Base-by-base conservation (phyloP, 495 filamentous ascomycete genomes). In the Xylaria bambusicola region DNA sequence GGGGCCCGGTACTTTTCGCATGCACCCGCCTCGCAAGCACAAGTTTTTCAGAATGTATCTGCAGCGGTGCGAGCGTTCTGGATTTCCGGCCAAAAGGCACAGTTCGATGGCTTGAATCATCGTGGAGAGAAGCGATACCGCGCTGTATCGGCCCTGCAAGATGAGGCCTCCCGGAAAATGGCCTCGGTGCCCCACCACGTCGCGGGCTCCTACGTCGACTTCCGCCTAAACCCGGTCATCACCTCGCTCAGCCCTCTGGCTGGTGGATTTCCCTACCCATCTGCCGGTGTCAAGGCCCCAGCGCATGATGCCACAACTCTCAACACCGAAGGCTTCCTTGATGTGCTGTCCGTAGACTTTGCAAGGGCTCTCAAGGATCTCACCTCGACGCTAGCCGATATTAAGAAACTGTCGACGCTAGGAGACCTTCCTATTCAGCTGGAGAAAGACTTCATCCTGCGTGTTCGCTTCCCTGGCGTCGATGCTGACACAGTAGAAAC, bases 11-110 rank as follows among this genome's bases (percentile, higher is more conserved):
- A 90, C 74, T 98, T 98, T 78, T 93, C 90, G 1, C 93, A 97
- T 73, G 85, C 85, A 0, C 89, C 94, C 9, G 84, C 91, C 2
- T 85, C 86, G 1, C 92, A 89, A 20, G 91, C 92, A 4, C 89
- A 98, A 70, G 91, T 98, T 18, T 80, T 98, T n/a, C 85, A 92
- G 66, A 97, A 97, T 75, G 93, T 98, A 1, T 96, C 91, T 18
- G 85, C 88, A 58, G 94, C 92, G 0, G 86, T 97, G 51, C 86
- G 94, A 5, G 92, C 91, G 1, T 97, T 98, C 73, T 86, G 87
- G 72, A 75, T 96, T n/a, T 88, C 86, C 0, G 94, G 94, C 1
- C 85, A 93, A 59, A 93, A 92, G 66, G 88, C 87, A 12, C 86
- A 89, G 41, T 96, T 89, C 62, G 89, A 96, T 68, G 91, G 92